Evolutionary conservation across 2,329 filamentous ascomycete species (phyloP), one percentile per base, ranked within the genome.

Genomic region (Sporothrix luriei): DNA sequence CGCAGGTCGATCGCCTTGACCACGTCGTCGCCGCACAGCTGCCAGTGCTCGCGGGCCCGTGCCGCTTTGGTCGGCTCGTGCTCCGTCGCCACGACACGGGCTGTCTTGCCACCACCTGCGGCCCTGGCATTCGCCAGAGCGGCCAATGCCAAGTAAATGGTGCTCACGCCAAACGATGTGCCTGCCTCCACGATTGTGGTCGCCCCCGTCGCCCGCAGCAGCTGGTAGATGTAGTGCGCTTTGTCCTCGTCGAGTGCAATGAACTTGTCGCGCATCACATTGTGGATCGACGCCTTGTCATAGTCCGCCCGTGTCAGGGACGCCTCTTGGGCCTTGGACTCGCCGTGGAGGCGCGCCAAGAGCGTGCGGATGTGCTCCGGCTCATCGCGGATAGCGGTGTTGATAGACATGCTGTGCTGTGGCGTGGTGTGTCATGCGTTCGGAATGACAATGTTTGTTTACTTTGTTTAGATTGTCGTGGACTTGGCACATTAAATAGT

Each of bases 151-250:
- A 89, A 81, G 71, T 88, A 90, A 57, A 89, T 87, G 0, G 87
- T 89, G 69, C 84, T 87, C 1, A 90, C 82, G 2, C 87, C 87
- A 70, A 87, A 89, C 54, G 82, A 85, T 0, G 87, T 89, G 0
- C 87, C 87, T 0, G 85, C 86, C 74, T 90, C 87, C 49, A 89
- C 82, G 26, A 88, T 78, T 54, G 81, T 81, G 1, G 78, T 79
- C 0, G 87, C 86, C 1, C 82, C 79, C 11, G 77, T 83, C 13
- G 82, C 79, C 3, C 81, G 80, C 2, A 82, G 75, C 0, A 89
- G 79, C 21, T 84, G 82, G 75, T 89, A 89, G 1, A 86, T 77
- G 51, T 88, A 80, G 3, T 82, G 78, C 73, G 82, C 85, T 75
- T 89, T 89, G 75, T 88, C 85, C 10, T 80, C 77, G 49, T 88